Percentiles rank a stretch among this genome's conserved stretches.
Conservation (phyloP, 306 rosid genomes). For the Prunus mira region DNA sequence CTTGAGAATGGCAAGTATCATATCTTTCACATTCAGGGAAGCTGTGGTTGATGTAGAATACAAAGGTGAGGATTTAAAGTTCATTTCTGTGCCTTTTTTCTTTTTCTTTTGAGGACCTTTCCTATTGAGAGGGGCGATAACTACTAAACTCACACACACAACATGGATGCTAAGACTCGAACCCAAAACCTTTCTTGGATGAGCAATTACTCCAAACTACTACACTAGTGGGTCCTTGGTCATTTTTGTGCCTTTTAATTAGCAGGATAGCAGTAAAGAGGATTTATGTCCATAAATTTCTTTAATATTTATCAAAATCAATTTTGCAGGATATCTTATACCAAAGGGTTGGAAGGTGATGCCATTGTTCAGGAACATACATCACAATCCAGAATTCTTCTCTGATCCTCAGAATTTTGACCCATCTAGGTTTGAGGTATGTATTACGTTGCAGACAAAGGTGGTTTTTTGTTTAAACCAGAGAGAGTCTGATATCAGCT, state of each 20-base stretch:
- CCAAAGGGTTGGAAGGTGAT: constrained; percentile 99
- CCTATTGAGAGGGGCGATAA: no score
- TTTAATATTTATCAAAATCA: not conserved
- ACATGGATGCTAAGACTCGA: no score
- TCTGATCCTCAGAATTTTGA: constrained; percentile 72
- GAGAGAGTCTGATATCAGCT: not conserved
- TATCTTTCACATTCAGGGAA: constrained; percentile 87
- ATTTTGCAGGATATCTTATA: constrained; percentile 65
- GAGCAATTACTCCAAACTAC: no score
- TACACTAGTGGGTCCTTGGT: no score
- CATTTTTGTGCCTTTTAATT: not conserved
- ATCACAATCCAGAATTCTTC: constrained; percentile 75
- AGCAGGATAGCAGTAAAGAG: not conserved
- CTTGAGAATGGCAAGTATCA: constrained; percentile 83
- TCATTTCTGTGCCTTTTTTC: not conserved
- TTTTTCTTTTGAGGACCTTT: no score
- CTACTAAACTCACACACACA: no score
- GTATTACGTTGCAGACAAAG: not conserved
- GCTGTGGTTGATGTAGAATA: constrained; percentile 81
- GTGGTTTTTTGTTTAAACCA: no score
- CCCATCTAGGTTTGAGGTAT: constrained; percentile 89
- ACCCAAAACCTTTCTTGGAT: no score
- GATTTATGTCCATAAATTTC: not conserved
- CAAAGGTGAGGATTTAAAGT: constrained; percentile 49
- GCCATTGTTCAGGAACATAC: constrained; percentile 94